Base-by-base conservation (phyloP, 2,329 filamentous ascomycete species). In the Zymoseptoria brevis region DNA sequence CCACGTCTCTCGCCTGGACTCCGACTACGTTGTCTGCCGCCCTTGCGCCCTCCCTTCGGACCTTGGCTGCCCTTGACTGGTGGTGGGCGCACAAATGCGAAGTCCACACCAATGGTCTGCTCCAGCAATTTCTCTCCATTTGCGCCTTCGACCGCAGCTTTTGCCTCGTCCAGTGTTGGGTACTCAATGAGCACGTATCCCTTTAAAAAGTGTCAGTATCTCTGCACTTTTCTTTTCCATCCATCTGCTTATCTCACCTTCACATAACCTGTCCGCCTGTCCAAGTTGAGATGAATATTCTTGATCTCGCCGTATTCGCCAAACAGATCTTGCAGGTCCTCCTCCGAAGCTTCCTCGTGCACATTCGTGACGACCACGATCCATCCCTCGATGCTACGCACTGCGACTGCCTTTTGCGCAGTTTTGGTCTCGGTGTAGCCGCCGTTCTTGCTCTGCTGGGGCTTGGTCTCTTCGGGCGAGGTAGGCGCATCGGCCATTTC, bases 311-410 rank as follows among this genome's bases (percentile, higher is more conserved):
- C 90, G 71, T 83, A 94, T 68, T 94, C 89, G 69, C 85, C 87
- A 73, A 94, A 94, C 73, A 85, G 81, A 73, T 94, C 90, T 69
- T 88, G 87, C 58, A 94, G 74, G 52, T 89, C 86, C 77, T 94
- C 89, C 76, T 94, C 89, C 67, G 87, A 88, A 54, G 89, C 88
- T 74, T 94, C 89, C 72, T 94, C 89, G 77, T 94, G 89, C 35
- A 94, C 87, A 70, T 94, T 94, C 56, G 89, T 92, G 65, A 89
- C 89, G 63, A 90, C 85, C 69, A 94, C 80, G 74, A 94, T 94
- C 90, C 90, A 94, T 67, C 90, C 89, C 76, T 94, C 89, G 71
- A 94, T 92, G 57, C 87, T 91, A 68, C 89, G 88, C 60, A 94
- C 89, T 22, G 89, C 89, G 1, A 86, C 90, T 57, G 89, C 89